These are phyloP conservation scores for Didymella keratinophila DNA, from an alignment of 2,329 filamentous ascomycete species.

Conservation along the genomic window DNA sequence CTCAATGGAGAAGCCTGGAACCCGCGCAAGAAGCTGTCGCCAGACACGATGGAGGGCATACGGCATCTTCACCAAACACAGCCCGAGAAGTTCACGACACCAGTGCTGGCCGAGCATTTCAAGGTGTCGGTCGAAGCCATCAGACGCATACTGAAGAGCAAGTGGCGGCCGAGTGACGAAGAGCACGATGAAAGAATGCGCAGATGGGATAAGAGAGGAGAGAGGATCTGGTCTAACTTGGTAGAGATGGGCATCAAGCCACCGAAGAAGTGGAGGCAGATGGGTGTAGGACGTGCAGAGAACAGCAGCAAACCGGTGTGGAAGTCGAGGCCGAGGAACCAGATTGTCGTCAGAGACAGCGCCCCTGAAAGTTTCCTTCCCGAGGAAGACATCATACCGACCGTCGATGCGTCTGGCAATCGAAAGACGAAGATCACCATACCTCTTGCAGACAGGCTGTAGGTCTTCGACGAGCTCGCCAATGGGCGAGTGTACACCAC, in stretches of 20 bases:
- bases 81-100: slow-evolving; percentile 78
- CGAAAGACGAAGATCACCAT: slow-evolving; percentile 6
- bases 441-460: slow-evolving; percentile 23
- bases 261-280: slow-evolving; percentile 61
- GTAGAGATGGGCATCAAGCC: slow-evolving; percentile 63
- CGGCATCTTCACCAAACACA: slow-evolving; percentile 80
- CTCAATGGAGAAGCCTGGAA: slow-evolving; percentile 80
- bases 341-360: slow-evolving; percentile 41
- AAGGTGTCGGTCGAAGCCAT: slow-evolving; percentile 87
- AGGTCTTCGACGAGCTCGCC: not conserved
- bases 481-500: not conserved
- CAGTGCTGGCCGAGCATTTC: slow-evolving; percentile 78
- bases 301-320: slow-evolving; percentile 43
- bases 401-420: slow-evolving; percentile 33
- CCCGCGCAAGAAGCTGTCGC: slow-evolving; percentile 85
- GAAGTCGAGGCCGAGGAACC: slow-evolving; percentile 43
- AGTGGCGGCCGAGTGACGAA: slow-evolving; percentile 69
- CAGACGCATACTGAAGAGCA: slow-evolving; percentile 82
- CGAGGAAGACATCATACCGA: slow-evolving; percentile 43
- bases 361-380: slow-evolving; percentile 24
- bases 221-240: slow-evolving; percentile 58
- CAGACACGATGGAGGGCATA: slow-evolving; percentile 90
- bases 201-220: slow-evolving; percentile 59
- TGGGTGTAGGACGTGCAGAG: slow-evolving; percentile 51
- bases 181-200: slow-evolving; percentile 54